Conservation (phyloP, 345 rosid species). For the Aquilaria yunnanensis region DNA sequence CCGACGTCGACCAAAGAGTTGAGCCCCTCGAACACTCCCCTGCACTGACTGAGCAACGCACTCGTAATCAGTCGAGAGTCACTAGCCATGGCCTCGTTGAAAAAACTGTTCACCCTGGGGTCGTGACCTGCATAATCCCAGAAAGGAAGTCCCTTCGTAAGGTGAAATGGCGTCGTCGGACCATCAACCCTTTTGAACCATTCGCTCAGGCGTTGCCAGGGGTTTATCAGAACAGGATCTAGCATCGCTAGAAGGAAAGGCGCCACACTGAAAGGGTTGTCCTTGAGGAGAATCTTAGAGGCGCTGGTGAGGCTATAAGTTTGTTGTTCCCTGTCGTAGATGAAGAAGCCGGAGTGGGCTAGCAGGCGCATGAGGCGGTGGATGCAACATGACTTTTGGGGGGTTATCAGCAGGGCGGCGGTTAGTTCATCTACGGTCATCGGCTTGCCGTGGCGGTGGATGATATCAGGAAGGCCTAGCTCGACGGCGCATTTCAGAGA, state of each 20-base stretch:
- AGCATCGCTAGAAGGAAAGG: constrained; percentile 22
- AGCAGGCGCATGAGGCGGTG: constrained; percentile 41
- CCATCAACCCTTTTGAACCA: constrained; percentile 24
- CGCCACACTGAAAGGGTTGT: constrained; percentile 21
- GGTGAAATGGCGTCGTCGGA: constrained; percentile 20
- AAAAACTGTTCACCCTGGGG: constrained; percentile 8
- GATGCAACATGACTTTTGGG: constrained; percentile 17
- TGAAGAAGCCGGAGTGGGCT: constrained; percentile 35
- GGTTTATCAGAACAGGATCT: constrained; percentile 16
- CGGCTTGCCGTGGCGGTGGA: constrained; percentile 39
- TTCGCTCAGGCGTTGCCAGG: constrained; percentile 22
- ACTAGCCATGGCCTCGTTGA: constrained; percentile 31
- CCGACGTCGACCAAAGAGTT: constrained; percentile 36
- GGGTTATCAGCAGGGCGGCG: constrained; percentile 19
- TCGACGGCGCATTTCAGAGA: constrained; percentile 40
- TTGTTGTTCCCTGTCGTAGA: constrained; percentile 10
- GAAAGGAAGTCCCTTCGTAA: constrained; percentile 22
- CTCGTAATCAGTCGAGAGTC: constrained; percentile 19
- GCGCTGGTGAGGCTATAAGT: constrained; percentile 22
- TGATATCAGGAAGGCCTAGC: constrained; percentile 36
- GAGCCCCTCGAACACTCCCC: constrained; percentile 25
- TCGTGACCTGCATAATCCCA: constrained; percentile 18
- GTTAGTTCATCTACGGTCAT: constrained; percentile 28
- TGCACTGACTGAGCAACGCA: constrained; percentile 18
- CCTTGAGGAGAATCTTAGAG: constrained; percentile 26